These are phyloP conservation scores for Erodium texanum DNA, from an alignment of 441 rosid species.

Conservation along the genomic window DNA sequence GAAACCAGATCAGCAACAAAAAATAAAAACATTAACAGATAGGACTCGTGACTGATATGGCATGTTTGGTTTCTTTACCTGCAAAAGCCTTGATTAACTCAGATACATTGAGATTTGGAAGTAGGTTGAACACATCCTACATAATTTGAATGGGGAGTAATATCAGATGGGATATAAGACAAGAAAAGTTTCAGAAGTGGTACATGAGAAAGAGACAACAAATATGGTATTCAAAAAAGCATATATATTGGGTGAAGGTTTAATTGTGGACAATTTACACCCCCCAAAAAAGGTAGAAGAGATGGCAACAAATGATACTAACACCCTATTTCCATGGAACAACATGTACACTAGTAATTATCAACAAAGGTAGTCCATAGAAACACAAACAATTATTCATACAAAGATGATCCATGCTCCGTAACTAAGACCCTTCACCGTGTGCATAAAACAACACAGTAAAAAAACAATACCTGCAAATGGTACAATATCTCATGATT, in stretches of 20 bases:
- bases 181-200: background rate
- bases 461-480: conserved; percentile 37
- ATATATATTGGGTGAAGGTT: too few relatives aligned
- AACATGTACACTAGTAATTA: background rate
- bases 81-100: conserved; percentile 75
- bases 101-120: conserved; percentile 67
- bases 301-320: background rate
- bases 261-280: too few relatives aligned
- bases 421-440: background rate
- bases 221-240: too few relatives aligned
- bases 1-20: conserved; percentile 8
- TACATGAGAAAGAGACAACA: background rate
- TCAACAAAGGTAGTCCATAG: background rate
- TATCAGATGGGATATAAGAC: background rate
- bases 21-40: background rate
- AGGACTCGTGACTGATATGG: background rate
- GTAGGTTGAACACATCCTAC: conserved; percentile 73
- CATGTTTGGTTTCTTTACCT: conserved; percentile 27
- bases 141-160: conserved; percentile 9
- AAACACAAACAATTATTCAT: background rate
- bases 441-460: background rate
- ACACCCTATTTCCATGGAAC: background rate
- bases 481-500: conserved; percentile 67
- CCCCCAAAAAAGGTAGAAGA: background rate
- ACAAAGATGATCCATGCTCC: background rate